A percentile compares a stretch with the other conserved stretches of the same genome.
These are phyloP conservation scores for Daldinia grandis DNA, from an alignment of 495 filamentous ascomycete genomes.

Conservation along the genomic window DNA sequence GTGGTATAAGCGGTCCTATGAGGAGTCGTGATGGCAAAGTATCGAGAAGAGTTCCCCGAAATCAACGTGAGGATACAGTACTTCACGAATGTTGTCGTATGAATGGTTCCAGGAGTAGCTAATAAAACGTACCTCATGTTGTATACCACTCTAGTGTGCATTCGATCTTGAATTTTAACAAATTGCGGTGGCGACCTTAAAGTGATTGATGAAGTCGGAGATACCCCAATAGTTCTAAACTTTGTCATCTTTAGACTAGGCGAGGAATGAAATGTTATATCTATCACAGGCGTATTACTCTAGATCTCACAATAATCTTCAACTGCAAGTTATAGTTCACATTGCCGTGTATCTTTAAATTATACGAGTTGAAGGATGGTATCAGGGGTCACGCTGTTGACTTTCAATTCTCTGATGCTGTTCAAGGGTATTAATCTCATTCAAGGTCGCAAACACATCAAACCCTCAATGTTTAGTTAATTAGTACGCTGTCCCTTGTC, in stretches of 20 bases:
- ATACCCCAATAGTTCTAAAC: too few relatives aligned
- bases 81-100: not conserved
- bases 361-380: not conserved
- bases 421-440: not conserved
- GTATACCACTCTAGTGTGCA: too few relatives aligned
- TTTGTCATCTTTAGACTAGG: too few relatives aligned
- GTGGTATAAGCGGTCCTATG: conserved; percentile 36
- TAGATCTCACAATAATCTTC: too few relatives aligned
- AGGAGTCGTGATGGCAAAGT: not conserved
- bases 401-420: not conserved
- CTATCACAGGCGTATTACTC: too few relatives aligned
- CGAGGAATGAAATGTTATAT: too few relatives aligned
- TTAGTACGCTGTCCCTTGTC: not conserved
- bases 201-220: too few relatives aligned
- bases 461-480: not conserved
- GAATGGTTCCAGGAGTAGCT: not conserved
- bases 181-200: too few relatives aligned
- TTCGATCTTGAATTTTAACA: too few relatives aligned
- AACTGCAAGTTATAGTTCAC: too few relatives aligned
- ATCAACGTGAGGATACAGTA: not conserved
- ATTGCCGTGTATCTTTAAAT: too few relatives aligned
- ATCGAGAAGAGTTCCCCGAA: not conserved
- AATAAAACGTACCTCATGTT: not conserved
- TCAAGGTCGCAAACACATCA: not conserved
- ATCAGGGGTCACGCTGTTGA: not conserved